Evolutionary conservation across 129 eudicot genomes (phyloP), one percentile per base, ranked within the genome.

Genomic region (Artemisia annua): DNA sequence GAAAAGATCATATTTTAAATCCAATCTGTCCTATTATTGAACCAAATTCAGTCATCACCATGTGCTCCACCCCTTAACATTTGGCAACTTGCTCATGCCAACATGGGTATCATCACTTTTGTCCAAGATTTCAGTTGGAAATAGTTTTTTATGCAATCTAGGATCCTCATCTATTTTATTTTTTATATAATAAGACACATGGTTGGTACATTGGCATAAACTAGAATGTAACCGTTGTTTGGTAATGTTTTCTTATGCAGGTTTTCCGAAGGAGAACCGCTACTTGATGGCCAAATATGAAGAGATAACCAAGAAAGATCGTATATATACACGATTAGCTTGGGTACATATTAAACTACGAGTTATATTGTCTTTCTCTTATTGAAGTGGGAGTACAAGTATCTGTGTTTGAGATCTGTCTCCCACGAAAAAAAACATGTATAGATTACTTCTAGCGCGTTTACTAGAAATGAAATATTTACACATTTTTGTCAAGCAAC

Each of bases 251-350:
- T 73, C 44, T 70, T 63, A 8, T 44, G 51, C 78, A 85, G 90
- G 85, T 70, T 64, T 71, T 85, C 88, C 90, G 12, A 88, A 88
- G 95, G 90, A 81, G 60, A 75, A 65, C 82, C 56, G 83, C 49
- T 17, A 67, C 78, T 78, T 71, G 81, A 49, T 75, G 82, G 83
- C 69, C 78, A 43, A 59, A 55, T 16, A 62, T 65, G 81, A 69
- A 80, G 67, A 63, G 66, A 63, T 28, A 44, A 65, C 62, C 75
- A 28, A 74, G 67, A 61, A 8, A 13, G 50, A 28, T 44, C 16
- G 24, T 64, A 44, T 75, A 22, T 80, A 75, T 80, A 61, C 70
- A 44, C 60, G 48, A 17, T 51, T 68, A 46, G 68, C 53, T 52
- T 69, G 76, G 56, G 81, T 80, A 75, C 70, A 80, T 75, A 53